Evolutionary conservation across 495 filamentous ascomycete species (phyloP).

Genomic region (Hyaloscypha bicolor): DNA sequence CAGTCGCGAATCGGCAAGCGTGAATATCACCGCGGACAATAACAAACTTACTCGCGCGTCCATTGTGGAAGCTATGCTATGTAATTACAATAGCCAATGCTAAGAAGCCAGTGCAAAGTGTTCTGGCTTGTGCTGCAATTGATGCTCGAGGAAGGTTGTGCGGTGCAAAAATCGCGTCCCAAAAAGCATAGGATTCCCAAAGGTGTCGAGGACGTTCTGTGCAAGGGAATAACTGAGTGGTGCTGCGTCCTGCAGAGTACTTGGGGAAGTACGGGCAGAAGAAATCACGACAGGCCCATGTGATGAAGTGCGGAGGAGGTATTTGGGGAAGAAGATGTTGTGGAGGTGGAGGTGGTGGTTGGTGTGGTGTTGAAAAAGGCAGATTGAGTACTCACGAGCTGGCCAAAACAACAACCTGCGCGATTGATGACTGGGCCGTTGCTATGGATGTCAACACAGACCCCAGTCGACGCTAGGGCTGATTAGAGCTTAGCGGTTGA

Average conservation of each 20-base stretch:
- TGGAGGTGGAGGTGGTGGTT: too few relatives aligned
- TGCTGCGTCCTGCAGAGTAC: conserved; percentile 1
- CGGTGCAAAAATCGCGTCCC: conserved; percentile 32
- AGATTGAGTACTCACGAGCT: background rate
- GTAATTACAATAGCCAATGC: conserved; percentile 31
- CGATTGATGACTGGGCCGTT: background rate
- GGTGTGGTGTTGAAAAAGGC: background rate
- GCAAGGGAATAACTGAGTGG: background rate
- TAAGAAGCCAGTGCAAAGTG: conserved; percentile 7
- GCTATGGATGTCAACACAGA: background rate
- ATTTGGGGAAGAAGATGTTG: conserved; percentile 1
- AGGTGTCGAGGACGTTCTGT: background rate
- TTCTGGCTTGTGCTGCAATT: conserved; percentile 19
- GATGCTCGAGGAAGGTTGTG: conserved; percentile 1
- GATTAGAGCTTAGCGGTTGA: background rate
- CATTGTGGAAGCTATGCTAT: conserved; percentile 37
- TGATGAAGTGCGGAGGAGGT: background rate
- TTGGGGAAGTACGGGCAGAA: background rate
- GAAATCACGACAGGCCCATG: conserved; percentile 5
- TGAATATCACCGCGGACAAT: conserved; percentile 2
- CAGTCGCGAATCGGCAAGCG: conserved; percentile 9
- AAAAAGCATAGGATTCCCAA: conserved; percentile 27
- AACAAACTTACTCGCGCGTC: conserved; percentile 40
- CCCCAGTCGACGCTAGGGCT: background rate
- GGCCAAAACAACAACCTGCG: conserved; percentile 5